Percentiles rank a stretch among this genome's conserved stretches.
phyloP scores from a whole-genome alignment of 192 early-diverging fungal genomes.

The Kappamyces sp. region DNA sequence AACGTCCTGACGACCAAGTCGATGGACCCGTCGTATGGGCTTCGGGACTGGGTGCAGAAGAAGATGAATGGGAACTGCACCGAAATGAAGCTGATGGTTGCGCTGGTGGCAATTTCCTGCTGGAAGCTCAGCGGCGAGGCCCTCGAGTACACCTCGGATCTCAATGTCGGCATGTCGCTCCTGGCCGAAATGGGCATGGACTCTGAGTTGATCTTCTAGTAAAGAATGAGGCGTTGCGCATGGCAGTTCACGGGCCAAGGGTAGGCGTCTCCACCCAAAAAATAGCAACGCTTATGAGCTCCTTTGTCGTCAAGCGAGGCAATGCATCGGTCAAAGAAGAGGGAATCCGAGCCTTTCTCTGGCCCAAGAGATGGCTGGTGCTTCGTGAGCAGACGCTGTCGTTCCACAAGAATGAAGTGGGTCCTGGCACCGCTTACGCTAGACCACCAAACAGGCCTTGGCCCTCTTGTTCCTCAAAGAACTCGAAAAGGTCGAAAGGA shows the following conservation, averaged over 20 bases:
- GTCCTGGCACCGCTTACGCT: conserved; percentile 6
- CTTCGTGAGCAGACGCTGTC: conserved; percentile 85
- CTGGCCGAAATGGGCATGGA: conserved; percentile 12
- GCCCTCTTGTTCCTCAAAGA: conserved; percentile 90
- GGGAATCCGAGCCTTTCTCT: conserved; percentile 83
- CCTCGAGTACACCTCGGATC: conserved; percentile 9
- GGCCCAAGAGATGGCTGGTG: conserved; percentile 89
- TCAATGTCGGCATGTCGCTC: conserved; percentile 9
- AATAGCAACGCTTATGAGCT: conserved; percentile 22
- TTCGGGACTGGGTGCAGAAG: conserved; percentile 5
- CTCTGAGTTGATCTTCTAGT: too few relatives aligned
- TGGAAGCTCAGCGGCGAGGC: conserved; percentile 5
- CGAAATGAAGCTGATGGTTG: conserved; percentile 10
- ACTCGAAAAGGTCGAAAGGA: conserved; percentile 77
- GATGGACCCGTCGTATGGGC: conserved; percentile 6
- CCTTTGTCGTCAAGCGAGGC: conserved; percentile 67
- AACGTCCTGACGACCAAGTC: not conserved
- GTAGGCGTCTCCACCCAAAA: too few relatives aligned
- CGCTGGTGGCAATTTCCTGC: conserved; percentile 3
- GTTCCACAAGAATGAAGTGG: conserved; percentile 90
- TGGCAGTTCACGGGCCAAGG: too few relatives aligned
- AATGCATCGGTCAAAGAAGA: conserved; percentile 90
- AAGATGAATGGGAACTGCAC: not conserved
- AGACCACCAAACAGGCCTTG: conserved; percentile 81
- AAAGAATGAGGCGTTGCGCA: too few relatives aligned